Base-by-base conservation (phyloP, 192 early-diverging fungal genomes). In the Endogone sp. region DNA sequence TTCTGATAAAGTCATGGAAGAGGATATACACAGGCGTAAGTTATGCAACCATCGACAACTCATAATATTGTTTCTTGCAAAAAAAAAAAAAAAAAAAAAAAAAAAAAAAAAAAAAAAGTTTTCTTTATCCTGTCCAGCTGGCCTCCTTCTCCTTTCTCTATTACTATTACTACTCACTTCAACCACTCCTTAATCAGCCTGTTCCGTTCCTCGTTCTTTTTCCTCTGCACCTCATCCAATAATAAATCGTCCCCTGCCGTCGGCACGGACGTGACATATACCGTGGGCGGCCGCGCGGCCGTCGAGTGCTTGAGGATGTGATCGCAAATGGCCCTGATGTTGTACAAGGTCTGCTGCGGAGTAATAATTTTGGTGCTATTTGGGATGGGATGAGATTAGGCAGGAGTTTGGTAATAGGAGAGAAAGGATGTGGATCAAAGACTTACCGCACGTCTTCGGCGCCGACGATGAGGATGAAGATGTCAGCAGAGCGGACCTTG, bases 391-490 rank as follows among this genome's bases (percentile, higher is more conserved):
- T 11, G 37, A 49, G 37, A n/a, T n/a, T n/a, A n/a, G n/a, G n/a
- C n/a, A n/a, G n/a, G n/a, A n/a, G n/a, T n/a, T n/a, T n/a, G n/a
- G n/a, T n/a, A n/a, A n/a, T n/a, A n/a, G 1, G 37, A 49, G 16
- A 6, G 37, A 49, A 49, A 11, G 25, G 16, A 24, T 25, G 13
- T 9, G 13, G 37, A 3, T 23, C 30, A 9, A 0, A 24, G 2
- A 64, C 69, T 64, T 75, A 78, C 77, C 73, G 22, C 9, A 55
- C 73, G 56, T 78, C 77, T 23, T 71, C 60, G 1, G 77, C 73
- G 29, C 77, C 77, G 21, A 78, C 72, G 72, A 71, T 71, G 26
- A 78, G 27, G 25, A 78, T 71, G 24, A 74, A 58, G 55, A 78
- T 78, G 56, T 78, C 77, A 10, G 77, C 77, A 4, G 30, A 58